phyloP scores from a whole-genome alignment of 2,329 filamentous ascomycete species.

The Xylariomycetidae sp. region DNA sequence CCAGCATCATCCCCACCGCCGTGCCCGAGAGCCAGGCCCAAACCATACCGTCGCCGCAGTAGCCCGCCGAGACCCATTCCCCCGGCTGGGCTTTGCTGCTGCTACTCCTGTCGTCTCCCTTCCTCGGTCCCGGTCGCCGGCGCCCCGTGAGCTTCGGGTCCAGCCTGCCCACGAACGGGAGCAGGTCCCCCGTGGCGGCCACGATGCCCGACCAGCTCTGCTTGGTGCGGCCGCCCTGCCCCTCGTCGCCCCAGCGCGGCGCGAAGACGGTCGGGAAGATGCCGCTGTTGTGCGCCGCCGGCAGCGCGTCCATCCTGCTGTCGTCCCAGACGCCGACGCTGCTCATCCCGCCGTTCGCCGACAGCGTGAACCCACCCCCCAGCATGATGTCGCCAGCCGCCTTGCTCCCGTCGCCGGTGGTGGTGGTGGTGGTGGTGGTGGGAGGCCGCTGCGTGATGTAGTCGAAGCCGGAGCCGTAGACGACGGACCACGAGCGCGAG shows the following conservation, averaged over 20 bases:
- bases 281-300: slow-evolving; percentile 34
- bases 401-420: slow-evolving; percentile 20
- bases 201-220: slow-evolving; percentile 47
- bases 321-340: slow-evolving; percentile 46
- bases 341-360: slow-evolving; percentile 36
- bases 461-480: slow-evolving; percentile 43
- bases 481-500: slow-evolving; percentile 45
- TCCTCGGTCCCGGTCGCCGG: slow-evolving; percentile 1
- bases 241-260: slow-evolving; percentile 29
- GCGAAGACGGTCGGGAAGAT: slow-evolving; percentile 39
- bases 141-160: slow-evolving; percentile 26
- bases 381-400: slow-evolving; percentile 48
- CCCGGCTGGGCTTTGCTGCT: slow-evolving; percentile 18
- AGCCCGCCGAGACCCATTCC: slow-evolving; percentile 50
- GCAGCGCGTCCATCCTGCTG: slow-evolving; percentile 32
- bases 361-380: slow-evolving; percentile 46
- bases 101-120: neutral
- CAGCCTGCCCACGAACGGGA: slow-evolving; percentile 47
- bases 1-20: slow-evolving; percentile 42
- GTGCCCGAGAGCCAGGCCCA: slow-evolving; percentile 48
- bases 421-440: too few species aligned
- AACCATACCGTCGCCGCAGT: slow-evolving; percentile 49
- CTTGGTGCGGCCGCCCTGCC: slow-evolving; percentile 24
- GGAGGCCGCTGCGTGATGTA: slow-evolving; percentile 47
- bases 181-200: slow-evolving; percentile 40